phyloP scores from a whole-genome alignment of 179 eudicot species.

The Drosera spatulata region DNA sequence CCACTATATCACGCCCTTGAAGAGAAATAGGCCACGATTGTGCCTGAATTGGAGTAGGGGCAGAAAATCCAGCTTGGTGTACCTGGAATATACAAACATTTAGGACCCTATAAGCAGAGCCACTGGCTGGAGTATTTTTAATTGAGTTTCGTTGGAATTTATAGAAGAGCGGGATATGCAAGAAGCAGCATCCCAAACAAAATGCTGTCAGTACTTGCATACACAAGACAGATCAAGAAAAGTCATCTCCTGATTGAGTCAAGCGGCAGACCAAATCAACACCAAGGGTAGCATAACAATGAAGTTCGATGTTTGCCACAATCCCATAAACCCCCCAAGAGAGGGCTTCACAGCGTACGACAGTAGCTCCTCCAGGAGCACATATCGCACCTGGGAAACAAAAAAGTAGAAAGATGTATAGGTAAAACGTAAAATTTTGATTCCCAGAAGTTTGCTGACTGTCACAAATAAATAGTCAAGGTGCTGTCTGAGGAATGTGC shows the following conservation, averaged over 20 bases:
- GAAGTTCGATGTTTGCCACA: slow-evolving; percentile 62
- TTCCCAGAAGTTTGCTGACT: slow-evolving; percentile 39
- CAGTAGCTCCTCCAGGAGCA: slow-evolving; percentile 99
- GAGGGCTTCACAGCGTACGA: slow-evolving; percentile 97
- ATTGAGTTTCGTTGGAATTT: slow-evolving; percentile 14
- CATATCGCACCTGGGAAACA: slow-evolving; percentile 99
- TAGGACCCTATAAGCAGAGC: slow-evolving; percentile 21
- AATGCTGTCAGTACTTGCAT: slow-evolving; percentile 54
- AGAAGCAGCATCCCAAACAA: slow-evolving; percentile 71
- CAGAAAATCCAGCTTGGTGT: slow-evolving; percentile 74
- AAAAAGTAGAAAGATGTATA: slow-evolving; percentile 42
- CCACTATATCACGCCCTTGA: slow-evolving; percentile 87
- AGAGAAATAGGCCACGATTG: slow-evolving; percentile 98
- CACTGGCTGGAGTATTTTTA: slow-evolving; percentile 9
- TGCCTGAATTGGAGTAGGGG: slow-evolving; percentile 98
- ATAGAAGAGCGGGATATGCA: slow-evolving; percentile 23
- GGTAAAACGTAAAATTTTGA: slow-evolving; percentile 47
- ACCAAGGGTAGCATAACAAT: slow-evolving; percentile 63
- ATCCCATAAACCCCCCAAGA: slow-evolving; percentile 51
- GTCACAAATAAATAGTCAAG: slow-evolving; percentile 19
- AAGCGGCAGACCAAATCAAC: slow-evolving; percentile 79
- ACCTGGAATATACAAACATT: slow-evolving; percentile 46
- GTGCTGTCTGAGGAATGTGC: slow-evolving; percentile 17
- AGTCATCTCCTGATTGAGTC: slow-evolving; percentile 69
- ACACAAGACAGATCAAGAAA: slow-evolving; percentile 71